A percentile compares a stretch with the other conserved stretches of the same genome.
Evolutionary conservation across 495 filamentous ascomycete genomes (phyloP).

Genomic region (Geoglossum glabrum): DNA sequence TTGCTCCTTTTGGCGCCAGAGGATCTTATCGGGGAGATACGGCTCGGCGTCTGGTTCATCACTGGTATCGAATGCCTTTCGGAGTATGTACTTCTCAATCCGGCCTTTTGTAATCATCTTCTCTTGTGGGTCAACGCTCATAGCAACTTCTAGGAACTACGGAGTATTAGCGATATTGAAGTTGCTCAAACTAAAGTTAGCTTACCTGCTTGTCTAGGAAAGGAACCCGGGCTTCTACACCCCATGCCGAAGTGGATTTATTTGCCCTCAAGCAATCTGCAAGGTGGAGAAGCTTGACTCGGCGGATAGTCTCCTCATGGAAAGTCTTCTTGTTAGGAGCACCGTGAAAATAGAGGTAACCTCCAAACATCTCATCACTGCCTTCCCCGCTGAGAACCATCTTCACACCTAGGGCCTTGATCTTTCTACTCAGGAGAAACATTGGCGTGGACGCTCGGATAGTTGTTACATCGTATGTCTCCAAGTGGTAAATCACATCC

Average conservation of each 20-base stretch:
- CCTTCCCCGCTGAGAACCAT: constrained; percentile 97
- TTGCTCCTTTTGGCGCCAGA: constrained; percentile 98
- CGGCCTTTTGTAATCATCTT: constrained; percentile 85
- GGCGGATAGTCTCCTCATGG: constrained; percentile 77
- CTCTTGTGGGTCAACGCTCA: constrained; percentile 82
- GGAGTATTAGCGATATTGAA: neutral
- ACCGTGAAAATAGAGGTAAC: constrained; percentile 95
- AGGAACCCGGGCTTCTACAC: constrained; percentile 90
- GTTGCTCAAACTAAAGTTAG: neutral
- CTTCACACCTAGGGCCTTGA: constrained; percentile 97
- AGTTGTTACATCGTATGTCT: constrained; percentile 94
- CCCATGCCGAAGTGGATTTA: constrained; percentile 98
- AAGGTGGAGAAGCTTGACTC: constrained; percentile 88
- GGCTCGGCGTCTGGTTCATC: constrained; percentile 58
- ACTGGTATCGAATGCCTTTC: constrained; percentile 88
- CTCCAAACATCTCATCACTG: constrained; percentile 92
- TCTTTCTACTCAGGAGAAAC: constrained; percentile 93
- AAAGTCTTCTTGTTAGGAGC: constrained; percentile 80
- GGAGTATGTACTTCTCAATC: constrained; percentile 93
- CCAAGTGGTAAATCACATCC: constrained; percentile 94
- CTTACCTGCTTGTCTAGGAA: constrained; percentile 79
- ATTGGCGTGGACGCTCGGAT: constrained; percentile 97
- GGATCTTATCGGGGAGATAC: constrained; percentile 84
- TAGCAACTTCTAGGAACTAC: constrained; percentile 71
- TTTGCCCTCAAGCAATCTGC: constrained; percentile 92